These are phyloP conservation scores for Lactarius indigo DNA, from an alignment of 768 basidiomycete species.

Conservation along the genomic window DNA sequence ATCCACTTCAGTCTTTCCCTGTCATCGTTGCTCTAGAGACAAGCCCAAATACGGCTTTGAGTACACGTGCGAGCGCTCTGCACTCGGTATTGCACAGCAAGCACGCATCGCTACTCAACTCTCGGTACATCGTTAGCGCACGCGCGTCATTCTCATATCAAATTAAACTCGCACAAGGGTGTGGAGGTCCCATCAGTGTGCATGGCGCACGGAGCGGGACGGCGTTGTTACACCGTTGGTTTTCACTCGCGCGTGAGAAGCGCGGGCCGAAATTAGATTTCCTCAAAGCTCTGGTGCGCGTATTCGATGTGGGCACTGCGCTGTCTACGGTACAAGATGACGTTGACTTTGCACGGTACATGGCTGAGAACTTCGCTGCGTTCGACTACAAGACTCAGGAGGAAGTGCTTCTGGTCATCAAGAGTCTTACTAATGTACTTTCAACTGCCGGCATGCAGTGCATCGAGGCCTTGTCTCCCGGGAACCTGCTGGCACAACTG, in stretches of 20 bases:
- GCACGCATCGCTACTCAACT: slow-evolving; percentile 85
- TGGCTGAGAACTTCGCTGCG: slow-evolving; percentile 90
- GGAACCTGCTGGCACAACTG: slow-evolving; percentile 62
- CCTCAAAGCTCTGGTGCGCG: slow-evolving; percentile 74
- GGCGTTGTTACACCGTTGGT: slow-evolving; percentile 88
- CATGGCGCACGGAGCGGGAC: slow-evolving; percentile 47
- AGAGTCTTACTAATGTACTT: slow-evolving; percentile 67
- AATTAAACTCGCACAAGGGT: slow-evolving; percentile 45
- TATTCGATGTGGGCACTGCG: slow-evolving; percentile 69
- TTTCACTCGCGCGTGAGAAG: slow-evolving; percentile 87
- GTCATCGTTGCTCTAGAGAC: slow-evolving; percentile 94
- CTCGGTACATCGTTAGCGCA: slow-evolving; percentile 78
- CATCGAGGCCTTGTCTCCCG: slow-evolving; percentile 70
- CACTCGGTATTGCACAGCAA: slow-evolving; percentile 84
- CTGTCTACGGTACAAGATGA: slow-evolving; percentile 69
- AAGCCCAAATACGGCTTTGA: slow-evolving; percentile 54
- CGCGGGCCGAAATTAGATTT: slow-evolving; percentile 83
- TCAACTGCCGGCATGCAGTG: slow-evolving; percentile 80
- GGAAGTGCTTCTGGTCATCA: slow-evolving; percentile 84
- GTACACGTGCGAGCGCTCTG: slow-evolving; percentile 72
- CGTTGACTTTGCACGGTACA: slow-evolving; percentile 82
- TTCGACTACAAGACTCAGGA: slow-evolving; percentile 96
- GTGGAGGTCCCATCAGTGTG: slow-evolving; percentile 31
- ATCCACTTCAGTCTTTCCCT: slow-evolving; percentile 94
- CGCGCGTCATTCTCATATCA: slow-evolving; percentile 83